Conservation (phyloP, 148 eudicot genomes). For the Persicaria tinctoria region DNA sequence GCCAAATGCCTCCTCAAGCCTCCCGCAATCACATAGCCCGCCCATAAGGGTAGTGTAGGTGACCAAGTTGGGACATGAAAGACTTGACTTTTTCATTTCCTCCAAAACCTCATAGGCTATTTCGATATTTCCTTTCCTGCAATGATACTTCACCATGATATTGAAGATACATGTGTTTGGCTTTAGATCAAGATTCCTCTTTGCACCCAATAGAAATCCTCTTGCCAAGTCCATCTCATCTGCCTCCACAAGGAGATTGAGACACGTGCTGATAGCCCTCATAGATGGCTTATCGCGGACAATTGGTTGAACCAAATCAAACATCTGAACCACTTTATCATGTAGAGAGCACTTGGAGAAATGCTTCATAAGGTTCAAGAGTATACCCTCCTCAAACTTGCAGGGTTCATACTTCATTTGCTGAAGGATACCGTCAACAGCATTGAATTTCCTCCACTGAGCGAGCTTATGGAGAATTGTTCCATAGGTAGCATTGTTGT, state of each 20-base stretch:
- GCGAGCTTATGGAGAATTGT: slow-evolving; percentile 70
- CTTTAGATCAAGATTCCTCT: slow-evolving; percentile 41
- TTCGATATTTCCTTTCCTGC: slow-evolving; percentile 63
- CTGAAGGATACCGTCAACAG: slow-evolving; percentile 62
- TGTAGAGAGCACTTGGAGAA: slow-evolving; percentile 58
- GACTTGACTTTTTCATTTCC: slow-evolving; percentile 69
- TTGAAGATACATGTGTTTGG: slow-evolving; percentile 94
- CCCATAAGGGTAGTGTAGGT: slow-evolving; percentile 81
- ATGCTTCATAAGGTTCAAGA: slow-evolving; percentile 80
- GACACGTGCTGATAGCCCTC: slow-evolving; percentile 83
- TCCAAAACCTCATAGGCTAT: slow-evolving; percentile 70
- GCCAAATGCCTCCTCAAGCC: slow-evolving; percentile 58
- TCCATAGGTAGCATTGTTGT: slow-evolving; percentile 72
- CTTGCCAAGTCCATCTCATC: slow-evolving; percentile 60
- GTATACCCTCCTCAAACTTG: slow-evolving; percentile 69
- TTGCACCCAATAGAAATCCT: slow-evolving; percentile 41
- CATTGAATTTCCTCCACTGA: slow-evolving; percentile 47
- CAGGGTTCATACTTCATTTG: slow-evolving; percentile 85
- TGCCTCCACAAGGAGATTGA: slow-evolving; percentile 76
- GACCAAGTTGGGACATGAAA: slow-evolving; percentile 72
- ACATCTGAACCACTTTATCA: slow-evolving; percentile 74
- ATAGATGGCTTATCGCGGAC: slow-evolving; percentile 74
- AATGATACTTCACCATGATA: slow-evolving; percentile 82
- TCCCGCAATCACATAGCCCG: slow-evolving; percentile 59
- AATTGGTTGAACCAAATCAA: slow-evolving; percentile 44